Conservation (phyloP, 768 basidiomycete species). For the Roridomyces roridus region DNA sequence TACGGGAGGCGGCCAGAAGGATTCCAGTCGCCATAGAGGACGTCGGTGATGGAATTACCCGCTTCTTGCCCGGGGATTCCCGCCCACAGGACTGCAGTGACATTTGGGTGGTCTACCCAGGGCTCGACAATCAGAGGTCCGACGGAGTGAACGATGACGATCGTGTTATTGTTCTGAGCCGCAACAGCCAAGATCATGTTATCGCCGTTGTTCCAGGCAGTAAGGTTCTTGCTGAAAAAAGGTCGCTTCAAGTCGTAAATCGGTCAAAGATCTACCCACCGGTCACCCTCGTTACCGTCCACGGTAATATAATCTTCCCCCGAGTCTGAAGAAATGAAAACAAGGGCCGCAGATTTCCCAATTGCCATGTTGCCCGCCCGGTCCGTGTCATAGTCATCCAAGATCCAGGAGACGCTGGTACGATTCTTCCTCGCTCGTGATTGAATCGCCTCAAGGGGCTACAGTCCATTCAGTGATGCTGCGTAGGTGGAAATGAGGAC, state of each 20-base stretch:
- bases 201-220: slow-evolving; percentile 78
- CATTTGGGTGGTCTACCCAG: slow-evolving; percentile 77
- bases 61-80: slow-evolving; percentile 72
- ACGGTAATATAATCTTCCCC: slow-evolving; percentile 86
- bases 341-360: slow-evolving; percentile 68
- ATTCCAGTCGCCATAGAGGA: slow-evolving; percentile 73
- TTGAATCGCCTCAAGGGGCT: slow-evolving; percentile 87
- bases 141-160: slow-evolving; percentile 71
- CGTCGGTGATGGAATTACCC: slow-evolving; percentile 73
- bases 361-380: slow-evolving; percentile 54
- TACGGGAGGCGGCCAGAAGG: slow-evolving; percentile 75
- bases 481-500: not conserved
- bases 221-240: slow-evolving; percentile 61
- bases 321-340: slow-evolving; percentile 84
- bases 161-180: slow-evolving; percentile 70
- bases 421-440: slow-evolving; percentile 68
- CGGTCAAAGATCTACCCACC: slow-evolving; percentile 40
- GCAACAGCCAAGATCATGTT: slow-evolving; percentile 73
- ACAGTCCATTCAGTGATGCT: not conserved
- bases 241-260: not conserved
- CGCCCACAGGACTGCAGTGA: slow-evolving; percentile 75
- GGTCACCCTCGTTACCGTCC: slow-evolving; percentile 80
- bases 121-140: slow-evolving; percentile 65
- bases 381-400: slow-evolving; percentile 71
- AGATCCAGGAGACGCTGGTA: slow-evolving; percentile 69